Evolutionary conservation across 2,329 filamentous ascomycete genomes (phyloP), one percentile per base, ranked within the genome.

Genomic region (Colletotrichum tanaceti): DNA sequence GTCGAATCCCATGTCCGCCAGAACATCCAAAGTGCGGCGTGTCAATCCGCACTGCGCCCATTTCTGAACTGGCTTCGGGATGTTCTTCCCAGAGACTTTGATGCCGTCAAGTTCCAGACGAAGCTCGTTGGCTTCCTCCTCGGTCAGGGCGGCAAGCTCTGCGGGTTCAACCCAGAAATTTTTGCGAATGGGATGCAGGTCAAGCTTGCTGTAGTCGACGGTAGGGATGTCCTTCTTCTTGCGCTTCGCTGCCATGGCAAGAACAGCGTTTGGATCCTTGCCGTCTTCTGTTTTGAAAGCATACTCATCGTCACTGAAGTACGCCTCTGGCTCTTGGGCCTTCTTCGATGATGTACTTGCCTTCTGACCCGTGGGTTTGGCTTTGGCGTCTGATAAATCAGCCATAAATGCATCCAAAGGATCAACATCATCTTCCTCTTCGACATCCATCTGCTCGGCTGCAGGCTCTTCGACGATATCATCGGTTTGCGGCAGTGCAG

Each of bases 381-480:
- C 77, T 68, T 80, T 81, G 13, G 75, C 73, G 46, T 86, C 79
- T 63, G 86, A 84, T 18, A 89, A 84, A 70, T 87, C 88, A 60
- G 90, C 91, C 96, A 99, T 99, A 82, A 97, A 99, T n/a, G 94
- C 95, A 81, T 99, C 96, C 44, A 99, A 84, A 9, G 96, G 93
- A 77, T 99, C 96, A 43, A 96, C 81, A 53, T 94, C 93, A 39
- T 81, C 79, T 64, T 80, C 78, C 63, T 77, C 80, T 72, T 89
- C 88, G 68, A 88, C 80, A 35, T 89, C 84, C 87, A 90, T 90
- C 75, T 59, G 62, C 41, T 86, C 84, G 58, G 69, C 73, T 52
- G 73, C 66, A 10, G 65, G 20, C 71, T 75, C 41, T 65, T 72
- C 73, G 20, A 73, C 71, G 16, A 64, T 62, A 10, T 73, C 73